These are phyloP conservation scores for Leccinum subgranulosum DNA, from an alignment of 768 basidiomycete species.

Conservation along the genomic window DNA sequence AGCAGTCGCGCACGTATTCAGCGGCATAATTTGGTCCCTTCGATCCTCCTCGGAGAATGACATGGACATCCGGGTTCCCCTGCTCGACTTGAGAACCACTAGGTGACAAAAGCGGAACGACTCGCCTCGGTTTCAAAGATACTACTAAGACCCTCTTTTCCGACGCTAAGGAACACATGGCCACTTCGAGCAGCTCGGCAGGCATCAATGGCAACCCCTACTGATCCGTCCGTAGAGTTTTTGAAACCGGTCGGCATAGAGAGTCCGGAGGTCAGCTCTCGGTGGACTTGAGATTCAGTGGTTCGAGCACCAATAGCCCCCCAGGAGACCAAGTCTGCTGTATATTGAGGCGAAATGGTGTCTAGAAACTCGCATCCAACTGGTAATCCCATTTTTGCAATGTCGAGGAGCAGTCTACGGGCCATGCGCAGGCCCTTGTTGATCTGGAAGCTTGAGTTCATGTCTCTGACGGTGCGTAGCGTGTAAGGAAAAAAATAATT, in stretches of 20 bases:
- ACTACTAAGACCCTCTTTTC: conserved; percentile 92
- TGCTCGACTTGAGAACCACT: conserved; percentile 27
- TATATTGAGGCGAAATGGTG: conserved; percentile 79
- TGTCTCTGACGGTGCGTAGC: conserved; percentile 39
- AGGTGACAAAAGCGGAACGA: neutral
- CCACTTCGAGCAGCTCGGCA: conserved; percentile 88
- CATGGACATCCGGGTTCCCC: conserved; percentile 91
- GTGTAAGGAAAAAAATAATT: conserved; percentile 1
- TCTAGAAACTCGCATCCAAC: conserved; percentile 96
- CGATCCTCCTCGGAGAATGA: conserved; percentile 90
- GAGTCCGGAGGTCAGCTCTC: conserved; percentile 82
- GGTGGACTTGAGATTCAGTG: conserved; percentile 91
- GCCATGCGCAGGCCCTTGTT: conserved; percentile 93
- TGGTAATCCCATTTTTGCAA: conserved; percentile 88
- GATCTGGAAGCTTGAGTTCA: conserved; percentile 92
- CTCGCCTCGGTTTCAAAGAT: conserved; percentile 90
- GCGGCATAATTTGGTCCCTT: conserved; percentile 87
- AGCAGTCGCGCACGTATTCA: conserved; percentile 75
- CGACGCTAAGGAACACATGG: conserved; percentile 95
- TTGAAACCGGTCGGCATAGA: conserved; percentile 99
- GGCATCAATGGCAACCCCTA: conserved; percentile 91
- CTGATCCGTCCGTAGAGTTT: conserved; percentile 93
- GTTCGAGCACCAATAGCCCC: conserved; percentile 95
- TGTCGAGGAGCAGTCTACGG: conserved; percentile 80
- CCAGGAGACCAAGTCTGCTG: conserved; percentile 91